Evolutionary conservation across 1,284 basidiomycete genomes (phyloP).

Genomic region (Boletus smithii): DNA sequence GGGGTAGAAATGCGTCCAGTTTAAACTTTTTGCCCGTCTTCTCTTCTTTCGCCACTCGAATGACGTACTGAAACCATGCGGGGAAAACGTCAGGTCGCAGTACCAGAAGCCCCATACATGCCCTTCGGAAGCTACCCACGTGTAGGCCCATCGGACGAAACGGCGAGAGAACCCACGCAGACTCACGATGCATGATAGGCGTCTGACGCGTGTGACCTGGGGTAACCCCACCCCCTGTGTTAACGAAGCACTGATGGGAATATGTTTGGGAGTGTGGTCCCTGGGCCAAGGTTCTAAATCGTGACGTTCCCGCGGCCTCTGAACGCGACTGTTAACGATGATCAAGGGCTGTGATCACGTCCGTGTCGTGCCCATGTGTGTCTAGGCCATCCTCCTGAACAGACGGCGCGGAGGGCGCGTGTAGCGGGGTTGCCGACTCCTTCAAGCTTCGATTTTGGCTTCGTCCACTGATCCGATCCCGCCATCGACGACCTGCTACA

Average conservation of each 20-base stretch:
- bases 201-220: neutral
- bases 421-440: neutral
- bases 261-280: too few relatives aligned
- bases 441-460: neutral
- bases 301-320: neutral
- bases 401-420: too few relatives aligned
- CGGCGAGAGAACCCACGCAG: too few relatives aligned
- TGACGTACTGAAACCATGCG: constrained; percentile 8
- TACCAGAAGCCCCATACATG: neutral
- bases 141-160: too few relatives aligned
- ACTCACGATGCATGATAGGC: too few relatives aligned
- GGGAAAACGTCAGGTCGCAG: neutral
- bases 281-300: neutral
- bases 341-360: neutral
- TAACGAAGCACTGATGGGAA: neutral
- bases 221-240: neutral
- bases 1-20: neutral
- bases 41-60: constrained; percentile 2
- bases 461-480: neutral
- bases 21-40: constrained; percentile 7
- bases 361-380: too few relatives aligned
- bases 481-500: neutral
- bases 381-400: too few relatives aligned
- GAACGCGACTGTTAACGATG: neutral
- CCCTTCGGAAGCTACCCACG: neutral